Conservation (phyloP, 2,329 filamentous ascomycete genomes). For the Clonostachys solani region DNA sequence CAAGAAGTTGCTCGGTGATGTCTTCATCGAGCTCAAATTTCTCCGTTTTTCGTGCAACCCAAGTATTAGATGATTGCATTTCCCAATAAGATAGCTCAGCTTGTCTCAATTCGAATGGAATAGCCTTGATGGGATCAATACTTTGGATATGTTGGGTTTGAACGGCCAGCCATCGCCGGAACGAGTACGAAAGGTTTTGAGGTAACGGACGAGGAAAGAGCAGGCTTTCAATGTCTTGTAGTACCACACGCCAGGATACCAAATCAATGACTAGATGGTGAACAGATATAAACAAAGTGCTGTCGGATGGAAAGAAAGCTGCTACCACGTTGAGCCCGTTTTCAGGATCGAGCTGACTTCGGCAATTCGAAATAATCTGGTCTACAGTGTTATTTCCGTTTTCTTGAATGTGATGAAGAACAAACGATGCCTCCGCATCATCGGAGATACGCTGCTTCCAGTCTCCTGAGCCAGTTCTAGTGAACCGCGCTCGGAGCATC, state of each 20-base stretch:
- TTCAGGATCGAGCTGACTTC: no score
- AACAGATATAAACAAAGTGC: conserved; percentile 16
- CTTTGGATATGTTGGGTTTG: no score
- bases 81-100: background rate
- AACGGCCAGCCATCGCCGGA: no score
- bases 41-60: background rate
- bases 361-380: no score
- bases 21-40: background rate
- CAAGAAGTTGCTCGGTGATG: background rate
- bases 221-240: conserved; percentile 33
- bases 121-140: background rate
- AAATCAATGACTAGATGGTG: conserved; percentile 31
- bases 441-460: background rate
- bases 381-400: background rate
- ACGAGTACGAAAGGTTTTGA: no score
- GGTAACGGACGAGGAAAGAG: conserved; percentile 6
- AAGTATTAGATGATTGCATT: background rate
- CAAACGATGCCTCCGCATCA: conserved; percentile 2
- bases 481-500: background rate
- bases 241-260: conserved; percentile 34
- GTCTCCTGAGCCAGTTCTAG: background rate
- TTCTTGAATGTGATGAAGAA: background rate
- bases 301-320: no score
- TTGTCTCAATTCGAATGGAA: background rate
- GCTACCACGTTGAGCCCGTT: no score